These are phyloP conservation scores for Chlamydomonas reinhardtii DNA, from an alignment of 163 green algal genomes.

Conservation along the genomic window DNA sequence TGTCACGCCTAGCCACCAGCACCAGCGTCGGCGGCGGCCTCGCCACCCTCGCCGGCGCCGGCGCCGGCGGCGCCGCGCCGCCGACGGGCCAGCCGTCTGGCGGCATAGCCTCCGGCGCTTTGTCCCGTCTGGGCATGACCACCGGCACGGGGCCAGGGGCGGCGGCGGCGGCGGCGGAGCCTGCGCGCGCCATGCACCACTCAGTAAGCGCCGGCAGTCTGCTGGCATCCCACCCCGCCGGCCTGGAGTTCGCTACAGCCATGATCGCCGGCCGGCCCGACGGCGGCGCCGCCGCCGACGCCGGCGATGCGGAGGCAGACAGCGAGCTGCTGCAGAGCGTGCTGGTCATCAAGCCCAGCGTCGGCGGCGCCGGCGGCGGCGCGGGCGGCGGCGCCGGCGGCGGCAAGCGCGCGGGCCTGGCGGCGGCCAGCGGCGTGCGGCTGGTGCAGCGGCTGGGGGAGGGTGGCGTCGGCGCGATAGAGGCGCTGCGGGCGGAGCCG, in stretches of 20 bases:
- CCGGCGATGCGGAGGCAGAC: background rate
- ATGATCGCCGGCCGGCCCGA: too few species aligned
- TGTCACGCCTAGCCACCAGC: background rate
- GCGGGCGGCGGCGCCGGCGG: background rate
- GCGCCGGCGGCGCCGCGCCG: too few species aligned
- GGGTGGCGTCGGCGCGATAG: constrained; percentile 6
- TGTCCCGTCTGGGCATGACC: background rate
- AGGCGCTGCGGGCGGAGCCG: constrained; percentile 23
- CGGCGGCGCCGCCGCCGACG: too few species aligned
- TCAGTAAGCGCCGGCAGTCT: background rate
- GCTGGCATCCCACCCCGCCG: background rate
- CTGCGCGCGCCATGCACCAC: background rate
- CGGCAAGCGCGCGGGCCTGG: background rate
- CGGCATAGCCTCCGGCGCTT: too few species aligned
- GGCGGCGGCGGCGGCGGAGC: too few species aligned
- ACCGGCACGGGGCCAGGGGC: background rate
- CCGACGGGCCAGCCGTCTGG: too few species aligned
- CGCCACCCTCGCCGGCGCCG: background rate
- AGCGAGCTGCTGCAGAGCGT: constrained; percentile 32
- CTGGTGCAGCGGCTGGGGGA: constrained; percentile 46
- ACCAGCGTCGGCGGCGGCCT: background rate
- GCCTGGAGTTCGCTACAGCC: too few species aligned
- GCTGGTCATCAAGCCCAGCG: constrained; percentile 32
- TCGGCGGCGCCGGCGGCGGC: background rate
- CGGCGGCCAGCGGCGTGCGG: background rate